These are phyloP conservation scores for Carex myosuroides DNA, from an alignment of 176 grass and related monocot genomes.

Conservation along the genomic window DNA sequence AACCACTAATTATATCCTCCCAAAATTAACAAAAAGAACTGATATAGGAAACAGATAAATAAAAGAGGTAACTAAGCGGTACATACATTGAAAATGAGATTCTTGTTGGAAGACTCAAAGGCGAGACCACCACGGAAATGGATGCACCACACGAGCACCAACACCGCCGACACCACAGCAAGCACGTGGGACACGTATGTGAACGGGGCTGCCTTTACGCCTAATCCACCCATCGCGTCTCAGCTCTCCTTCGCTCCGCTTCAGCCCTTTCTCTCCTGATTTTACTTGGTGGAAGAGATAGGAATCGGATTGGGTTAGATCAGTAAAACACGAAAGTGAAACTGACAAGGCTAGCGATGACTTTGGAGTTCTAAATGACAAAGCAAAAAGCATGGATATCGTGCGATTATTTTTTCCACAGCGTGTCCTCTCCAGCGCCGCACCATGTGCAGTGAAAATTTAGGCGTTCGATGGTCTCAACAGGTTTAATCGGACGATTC, in stretches of 20 bases:
- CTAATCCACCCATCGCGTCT: conserved; percentile 12
- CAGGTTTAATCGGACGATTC: too few species aligned
- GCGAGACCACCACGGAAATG: conserved; percentile 84
- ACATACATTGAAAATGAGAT: conserved; percentile 85
- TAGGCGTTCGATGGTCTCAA: too few species aligned
- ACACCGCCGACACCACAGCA: conserved; percentile 37
- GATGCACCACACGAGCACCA: conserved; percentile 87
- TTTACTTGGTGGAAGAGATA: not conserved
- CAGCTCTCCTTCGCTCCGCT: not conserved
- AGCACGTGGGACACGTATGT: conserved; percentile 68
- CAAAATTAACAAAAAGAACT: not conserved
- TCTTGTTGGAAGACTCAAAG: conserved; percentile 67
- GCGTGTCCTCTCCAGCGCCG: too few species aligned
- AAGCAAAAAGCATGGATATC: not conserved
- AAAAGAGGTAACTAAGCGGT: not conserved
- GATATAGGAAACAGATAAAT: not conserved
- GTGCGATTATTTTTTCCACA: too few species aligned
- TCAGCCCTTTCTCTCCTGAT: not conserved
- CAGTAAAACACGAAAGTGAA: not conserved
- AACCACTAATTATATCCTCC: not conserved
- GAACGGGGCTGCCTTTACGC: conserved; percentile 56
- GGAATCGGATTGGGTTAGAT: not conserved
- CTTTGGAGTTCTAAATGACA: not conserved
- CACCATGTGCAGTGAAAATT: too few species aligned
- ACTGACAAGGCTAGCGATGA: conserved; percentile 3